Evolutionary conservation across 164 flowering plant species (phyloP).

Genomic region (Houttuynia cordata): DNA sequence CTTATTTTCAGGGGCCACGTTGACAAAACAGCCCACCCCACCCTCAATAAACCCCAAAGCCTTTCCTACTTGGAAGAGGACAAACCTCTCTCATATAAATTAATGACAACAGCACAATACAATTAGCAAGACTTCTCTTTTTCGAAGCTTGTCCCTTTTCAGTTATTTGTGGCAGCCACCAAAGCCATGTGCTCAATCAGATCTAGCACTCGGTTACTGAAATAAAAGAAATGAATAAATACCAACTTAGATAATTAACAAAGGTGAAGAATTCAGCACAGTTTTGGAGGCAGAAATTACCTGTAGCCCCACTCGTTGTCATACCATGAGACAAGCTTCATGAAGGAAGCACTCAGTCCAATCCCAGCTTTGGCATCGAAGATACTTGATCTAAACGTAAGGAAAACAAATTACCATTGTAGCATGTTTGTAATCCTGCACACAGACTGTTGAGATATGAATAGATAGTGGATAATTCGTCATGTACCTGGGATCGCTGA

Average conservation of each 20-base stretch:
- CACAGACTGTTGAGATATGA: background rate
- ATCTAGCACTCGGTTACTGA: constrained; percentile 30
- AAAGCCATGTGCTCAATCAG: constrained; percentile 31
- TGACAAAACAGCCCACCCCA: background rate
- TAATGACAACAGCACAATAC: background rate
- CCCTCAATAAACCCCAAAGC: background rate
- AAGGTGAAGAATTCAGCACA: background rate
- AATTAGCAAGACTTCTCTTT: background rate
- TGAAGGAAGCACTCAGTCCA: constrained; percentile 64
- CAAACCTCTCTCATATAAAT: background rate
- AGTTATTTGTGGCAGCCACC: constrained; percentile 15
- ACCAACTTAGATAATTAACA: background rate
- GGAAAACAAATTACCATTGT: background rate
- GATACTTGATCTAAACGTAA: constrained; percentile 62
- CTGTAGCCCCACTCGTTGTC: constrained; percentile 99
- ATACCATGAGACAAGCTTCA: constrained; percentile 93
- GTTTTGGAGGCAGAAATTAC: constrained; percentile 17
- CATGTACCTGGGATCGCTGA: constrained; percentile 80
- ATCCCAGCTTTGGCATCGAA: constrained; percentile 96
- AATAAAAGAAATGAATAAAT: background rate
- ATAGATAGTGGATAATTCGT: background rate
- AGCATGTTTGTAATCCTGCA: background rate
- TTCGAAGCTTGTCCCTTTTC: background rate
- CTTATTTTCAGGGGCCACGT: background rate
- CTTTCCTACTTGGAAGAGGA: background rate